Conservation (phyloP, 148 eudicot genomes). For the Nepenthes gracilis region DNA sequence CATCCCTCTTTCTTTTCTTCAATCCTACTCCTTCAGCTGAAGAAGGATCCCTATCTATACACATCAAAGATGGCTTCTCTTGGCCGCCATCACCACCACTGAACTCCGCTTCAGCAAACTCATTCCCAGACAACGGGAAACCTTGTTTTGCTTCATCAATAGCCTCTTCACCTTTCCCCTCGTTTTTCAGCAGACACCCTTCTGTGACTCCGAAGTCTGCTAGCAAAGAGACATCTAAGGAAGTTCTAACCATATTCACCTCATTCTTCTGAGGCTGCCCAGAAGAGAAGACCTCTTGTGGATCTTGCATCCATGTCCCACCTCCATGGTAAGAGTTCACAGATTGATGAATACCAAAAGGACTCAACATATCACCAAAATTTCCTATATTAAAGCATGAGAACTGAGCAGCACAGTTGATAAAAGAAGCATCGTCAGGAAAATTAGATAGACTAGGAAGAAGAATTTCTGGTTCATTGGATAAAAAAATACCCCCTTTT, state of each 20-base stretch:
- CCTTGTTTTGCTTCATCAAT: constrained; percentile 37
- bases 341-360: constrained; percentile 37
- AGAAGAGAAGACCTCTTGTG: constrained; percentile 29
- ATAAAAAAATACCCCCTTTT: constrained; percentile 41
- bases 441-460: constrained; percentile 63
- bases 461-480: constrained; percentile 34
- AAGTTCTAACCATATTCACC: constrained; percentile 24
- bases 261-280: constrained; percentile 27
- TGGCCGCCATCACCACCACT: constrained; percentile 39
- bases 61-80: constrained; percentile 26
- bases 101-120: constrained; percentile 51
- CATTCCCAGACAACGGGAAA: constrained; percentile 32
- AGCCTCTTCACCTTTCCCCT: constrained; percentile 24
- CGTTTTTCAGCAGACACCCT: constrained; percentile 30
- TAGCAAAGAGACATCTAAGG: constrained; percentile 30
- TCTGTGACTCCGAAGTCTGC: constrained; percentile 20
- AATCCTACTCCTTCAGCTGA: constrained; percentile 30
- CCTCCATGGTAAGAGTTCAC: constrained; percentile 30
- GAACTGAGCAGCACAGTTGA: constrained; percentile 89
- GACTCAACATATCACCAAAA: constrained; percentile 50
- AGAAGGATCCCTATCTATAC: constrained; percentile 18
- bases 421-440: constrained; percentile 88
- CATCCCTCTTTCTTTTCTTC: constrained; percentile 72
- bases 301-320: constrained; percentile 24
- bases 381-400: constrained; percentile 73